These are phyloP conservation scores for Thamnidium elegans DNA, from an alignment of 192 early-diverging fungal species.

Conservation along the genomic window DNA sequence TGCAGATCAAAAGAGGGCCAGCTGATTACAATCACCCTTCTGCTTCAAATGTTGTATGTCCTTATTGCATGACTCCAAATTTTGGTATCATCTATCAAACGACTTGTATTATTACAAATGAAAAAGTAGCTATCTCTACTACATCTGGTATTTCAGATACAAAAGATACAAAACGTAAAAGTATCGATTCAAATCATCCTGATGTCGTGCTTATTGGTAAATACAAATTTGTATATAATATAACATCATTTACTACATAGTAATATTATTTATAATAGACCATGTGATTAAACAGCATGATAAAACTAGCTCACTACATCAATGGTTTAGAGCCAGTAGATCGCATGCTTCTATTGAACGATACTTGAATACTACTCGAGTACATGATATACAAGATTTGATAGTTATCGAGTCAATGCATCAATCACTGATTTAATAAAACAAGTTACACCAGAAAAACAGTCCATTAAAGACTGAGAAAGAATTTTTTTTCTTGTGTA, in stretches of 20 bases:
- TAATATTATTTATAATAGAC: no score
- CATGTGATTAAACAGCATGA: no score
- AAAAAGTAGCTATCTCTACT: slow-evolving; percentile 1
- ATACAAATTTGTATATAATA: neutral
- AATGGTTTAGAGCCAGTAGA: neutral
- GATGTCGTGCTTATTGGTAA: slow-evolving; percentile 9
- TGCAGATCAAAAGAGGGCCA: slow-evolving; percentile 82
- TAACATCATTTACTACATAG: neutral
- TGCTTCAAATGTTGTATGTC: slow-evolving; percentile 5
- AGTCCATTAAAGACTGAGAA: no score
- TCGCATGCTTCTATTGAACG: no score
- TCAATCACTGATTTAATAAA: neutral
- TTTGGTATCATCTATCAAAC: slow-evolving; percentile 20
- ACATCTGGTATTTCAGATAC: slow-evolving; percentile 6
- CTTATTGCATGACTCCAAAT: slow-evolving; percentile 2
- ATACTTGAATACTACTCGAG: no score
- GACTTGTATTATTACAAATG: neutral
- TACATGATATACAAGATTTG: no score
- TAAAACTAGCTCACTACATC: slow-evolving; percentile 1
- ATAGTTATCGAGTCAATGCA: no score
- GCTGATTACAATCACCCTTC: neutral
- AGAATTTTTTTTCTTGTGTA: no score
- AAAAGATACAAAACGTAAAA: neutral
- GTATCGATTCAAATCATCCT: slow-evolving; percentile 2
- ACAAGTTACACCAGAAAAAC: neutral